Evolutionary conservation across 2,329 filamentous ascomycete genomes (phyloP), one percentile per base, ranked within the genome.

Genomic region (Calonectria crousiana): DNA sequence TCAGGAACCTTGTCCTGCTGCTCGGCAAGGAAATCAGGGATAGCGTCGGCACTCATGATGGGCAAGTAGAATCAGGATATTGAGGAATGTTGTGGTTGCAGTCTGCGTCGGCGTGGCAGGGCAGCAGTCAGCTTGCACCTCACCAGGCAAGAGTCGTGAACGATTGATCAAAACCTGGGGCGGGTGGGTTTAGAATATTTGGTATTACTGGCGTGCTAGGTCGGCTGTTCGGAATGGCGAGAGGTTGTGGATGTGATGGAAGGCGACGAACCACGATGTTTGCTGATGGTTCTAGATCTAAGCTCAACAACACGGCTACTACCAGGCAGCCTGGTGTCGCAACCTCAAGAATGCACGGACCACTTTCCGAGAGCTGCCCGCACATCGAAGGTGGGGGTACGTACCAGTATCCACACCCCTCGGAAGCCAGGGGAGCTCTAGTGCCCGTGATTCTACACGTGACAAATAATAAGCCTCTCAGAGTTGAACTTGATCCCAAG

Each of bases 11-110:
- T 89, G 83, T 98, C 95, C 84, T 95, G 94, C 91, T 97, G 95
- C 81, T 98, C 94, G 75, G 93, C 92, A 78, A 99, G 94, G 87
- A 98, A 98, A 85, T 98, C 95, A 84, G 95, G 91, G 85, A 98
- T 97, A 83, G 93, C 92, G 85, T 98, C 95, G 87, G 92, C 90
- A 85, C 94, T 95, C 95, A 98, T 98, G 80, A 81, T 81, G 76
- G 70, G 64, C 41, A 23, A 23, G 23, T 41, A 44, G 44, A 30
- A 44, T 81, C 80, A 74, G n/a, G 34, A 38, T 52, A 20, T 34
- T 62, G 67, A 74, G 69, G 52, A 64, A 52, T 74, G 69, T 44
- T 47, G 71, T 51, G 34, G 74, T 70, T 69, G 52, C 3, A 53
- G 8, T 28, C 34, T 68, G 47, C 30, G 69, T 70, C 73, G 75